These are phyloP conservation scores for Aspergillus bertholletiae DNA, from an alignment of 495 filamentous ascomycete genomes.

Conservation along the genomic window DNA sequence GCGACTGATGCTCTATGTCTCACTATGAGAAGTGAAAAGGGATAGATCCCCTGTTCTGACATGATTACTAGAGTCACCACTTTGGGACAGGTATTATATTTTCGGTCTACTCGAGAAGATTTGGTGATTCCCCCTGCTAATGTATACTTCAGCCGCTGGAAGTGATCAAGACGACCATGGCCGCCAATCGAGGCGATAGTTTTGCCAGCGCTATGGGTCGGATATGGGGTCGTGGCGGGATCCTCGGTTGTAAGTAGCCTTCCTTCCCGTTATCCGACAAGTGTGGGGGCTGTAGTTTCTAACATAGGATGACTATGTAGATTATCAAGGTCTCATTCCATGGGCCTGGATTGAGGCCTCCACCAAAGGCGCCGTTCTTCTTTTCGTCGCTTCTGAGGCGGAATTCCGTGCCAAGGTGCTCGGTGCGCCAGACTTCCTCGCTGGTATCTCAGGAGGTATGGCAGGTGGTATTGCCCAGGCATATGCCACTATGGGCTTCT, in stretches of 20 bases:
- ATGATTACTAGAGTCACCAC: slow-evolving; percentile 67
- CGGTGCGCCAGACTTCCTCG: slow-evolving; percentile 81
- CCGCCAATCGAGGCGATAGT: slow-evolving; percentile 87
- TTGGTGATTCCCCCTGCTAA: slow-evolving; percentile 15
- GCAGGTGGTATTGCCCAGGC: slow-evolving; percentile 93
- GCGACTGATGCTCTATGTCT: neutral
- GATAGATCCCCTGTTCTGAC: slow-evolving; percentile 7
- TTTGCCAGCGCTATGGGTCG: slow-evolving; percentile 75
- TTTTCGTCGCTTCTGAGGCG: slow-evolving; percentile 98
- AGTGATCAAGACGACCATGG: slow-evolving; percentile 99
- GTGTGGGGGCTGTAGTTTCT: slow-evolving; percentile 15
- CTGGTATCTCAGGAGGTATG: slow-evolving; percentile 90
- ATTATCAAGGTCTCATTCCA: slow-evolving; percentile 98
- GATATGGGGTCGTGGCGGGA: slow-evolving; percentile 92
- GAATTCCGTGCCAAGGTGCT: slow-evolving; percentile 83
- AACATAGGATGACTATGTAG: slow-evolving; percentile 41
- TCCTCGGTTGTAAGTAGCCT: slow-evolving; percentile 82
- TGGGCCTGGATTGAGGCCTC: slow-evolving; percentile 99
- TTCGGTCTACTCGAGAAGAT: neutral
- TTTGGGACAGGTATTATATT: slow-evolving; percentile 64
- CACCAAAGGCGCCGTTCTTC: slow-evolving; percentile 96
- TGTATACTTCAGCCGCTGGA: slow-evolving; percentile 70
- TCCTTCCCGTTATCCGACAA: slow-evolving; percentile 12
- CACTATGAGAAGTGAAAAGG: neutral
- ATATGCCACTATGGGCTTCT: slow-evolving; percentile 99